phyloP scores from a whole-genome alignment of 2,329 filamentous ascomycete genomes.

The Botrytis fragariae region DNA sequence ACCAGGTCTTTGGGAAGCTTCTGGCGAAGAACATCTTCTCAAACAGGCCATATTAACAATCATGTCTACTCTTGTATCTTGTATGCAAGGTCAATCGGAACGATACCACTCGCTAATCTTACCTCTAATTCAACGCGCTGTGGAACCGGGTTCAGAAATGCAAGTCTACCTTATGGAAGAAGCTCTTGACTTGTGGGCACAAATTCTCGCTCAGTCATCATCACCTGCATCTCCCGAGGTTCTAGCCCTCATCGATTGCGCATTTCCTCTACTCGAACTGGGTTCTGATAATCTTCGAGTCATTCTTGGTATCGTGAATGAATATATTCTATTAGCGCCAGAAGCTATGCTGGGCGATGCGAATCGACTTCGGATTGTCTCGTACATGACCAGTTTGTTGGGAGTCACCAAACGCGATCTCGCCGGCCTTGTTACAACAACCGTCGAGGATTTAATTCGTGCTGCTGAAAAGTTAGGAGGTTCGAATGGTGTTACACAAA shows the following conservation, averaged over 20 bases:
- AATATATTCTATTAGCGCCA: constrained; percentile 69
- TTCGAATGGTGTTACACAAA: constrained; percentile 56
- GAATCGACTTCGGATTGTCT: constrained; percentile 51
- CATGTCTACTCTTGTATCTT: constrained; percentile 78
- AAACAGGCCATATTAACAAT: constrained; percentile 91
- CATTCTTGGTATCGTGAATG: constrained; percentile 64
- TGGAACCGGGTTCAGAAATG: constrained; percentile 71
- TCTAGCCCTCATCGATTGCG: constrained; percentile 59
- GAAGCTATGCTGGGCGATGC: constrained; percentile 60
- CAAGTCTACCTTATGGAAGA: constrained; percentile 87
- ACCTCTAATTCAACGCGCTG: constrained; percentile 76
- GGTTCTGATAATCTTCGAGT: constrained; percentile 61
- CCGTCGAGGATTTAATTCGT: constrained; percentile 64
- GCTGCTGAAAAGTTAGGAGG: constrained; percentile 62
- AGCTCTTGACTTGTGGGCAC: constrained; percentile 82
- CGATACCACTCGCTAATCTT: constrained; percentile 78
- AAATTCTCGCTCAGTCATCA: constrained; percentile 66
- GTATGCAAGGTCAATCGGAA: constrained; percentile 75
- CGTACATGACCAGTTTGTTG: constrained; percentile 50
- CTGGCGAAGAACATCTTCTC: constrained; percentile 78
- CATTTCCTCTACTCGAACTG: constrained; percentile 65
- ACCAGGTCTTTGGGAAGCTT: constrained; percentile 79
- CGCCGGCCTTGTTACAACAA: constrained; percentile 55
- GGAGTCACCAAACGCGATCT: constrained; percentile 56
- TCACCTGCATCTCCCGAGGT: constrained; percentile 60